Evolutionary conservation across 2,329 filamentous ascomycete genomes (phyloP).

Genomic region (Aspergillus fumigatus): DNA sequence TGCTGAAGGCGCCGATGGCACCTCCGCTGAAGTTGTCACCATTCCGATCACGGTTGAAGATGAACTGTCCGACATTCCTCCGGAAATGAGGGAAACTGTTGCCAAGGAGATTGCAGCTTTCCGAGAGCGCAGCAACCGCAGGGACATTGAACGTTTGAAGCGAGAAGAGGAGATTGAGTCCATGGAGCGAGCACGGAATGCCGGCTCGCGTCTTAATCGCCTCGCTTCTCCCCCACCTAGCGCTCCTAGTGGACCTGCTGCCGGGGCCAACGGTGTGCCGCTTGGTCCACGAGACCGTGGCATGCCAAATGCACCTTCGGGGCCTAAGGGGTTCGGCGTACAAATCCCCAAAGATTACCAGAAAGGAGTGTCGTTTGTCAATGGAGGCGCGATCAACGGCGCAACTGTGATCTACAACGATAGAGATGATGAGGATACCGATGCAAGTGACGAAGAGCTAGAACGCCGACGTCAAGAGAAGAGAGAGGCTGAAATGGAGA

Average conservation of each 20-base stretch:
- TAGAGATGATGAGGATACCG: slow-evolving; percentile 78
- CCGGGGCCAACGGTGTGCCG: slow-evolving; percentile 68
- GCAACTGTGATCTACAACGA: slow-evolving; percentile 48
- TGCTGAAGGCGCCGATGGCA: slow-evolving; percentile 51
- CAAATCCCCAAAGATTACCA: slow-evolving; percentile 69
- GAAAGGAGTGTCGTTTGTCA: slow-evolving; percentile 76
- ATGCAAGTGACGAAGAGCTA: slow-evolving; percentile 82
- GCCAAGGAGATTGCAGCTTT: slow-evolving; percentile 92
- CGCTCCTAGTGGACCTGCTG: slow-evolving; percentile 58
- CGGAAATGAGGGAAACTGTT: slow-evolving; percentile 93
- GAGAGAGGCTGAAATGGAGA: slow-evolving; percentile 70
- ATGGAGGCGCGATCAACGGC: slow-evolving; percentile 66
- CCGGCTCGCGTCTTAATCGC: slow-evolving; percentile 58
- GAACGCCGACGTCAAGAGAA: slow-evolving; percentile 68
- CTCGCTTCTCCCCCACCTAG: slow-evolving; percentile 66
- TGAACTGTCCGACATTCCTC: slow-evolving; percentile 89
- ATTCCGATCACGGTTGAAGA: slow-evolving; percentile 86
- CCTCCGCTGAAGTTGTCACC: slow-evolving; percentile 76
- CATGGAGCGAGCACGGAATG: slow-evolving; percentile 71
- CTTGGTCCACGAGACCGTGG: slow-evolving; percentile 66
- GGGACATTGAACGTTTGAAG: slow-evolving; percentile 81
- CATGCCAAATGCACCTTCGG: slow-evolving; percentile 70
- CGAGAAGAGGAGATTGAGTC: slow-evolving; percentile 91
- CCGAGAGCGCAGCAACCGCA: slow-evolving; percentile 80
- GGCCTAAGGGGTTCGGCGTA: slow-evolving; percentile 57